Conservation (phyloP, 164 flowering plant genomes). For the Annona cherimola region DNA sequence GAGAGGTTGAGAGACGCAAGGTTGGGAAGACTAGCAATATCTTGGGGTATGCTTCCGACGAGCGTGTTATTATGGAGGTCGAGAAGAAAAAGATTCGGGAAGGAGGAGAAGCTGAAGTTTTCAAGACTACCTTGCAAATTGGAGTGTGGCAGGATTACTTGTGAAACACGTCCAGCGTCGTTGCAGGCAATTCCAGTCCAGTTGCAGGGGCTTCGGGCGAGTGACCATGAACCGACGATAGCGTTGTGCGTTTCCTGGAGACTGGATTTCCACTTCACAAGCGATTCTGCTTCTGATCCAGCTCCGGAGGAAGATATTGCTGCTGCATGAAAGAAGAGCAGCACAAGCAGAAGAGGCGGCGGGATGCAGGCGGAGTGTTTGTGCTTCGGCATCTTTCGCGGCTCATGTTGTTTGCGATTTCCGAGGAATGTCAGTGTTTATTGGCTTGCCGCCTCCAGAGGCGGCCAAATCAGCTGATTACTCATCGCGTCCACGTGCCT, state of each 20-base stretch:
- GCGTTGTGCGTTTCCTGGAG: not conserved
- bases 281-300: slow-evolving; percentile 5
- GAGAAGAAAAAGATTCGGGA: slow-evolving; percentile 19
- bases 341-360: not conserved
- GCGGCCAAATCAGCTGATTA: not conserved
- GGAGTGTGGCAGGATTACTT: slow-evolving; percentile 8
- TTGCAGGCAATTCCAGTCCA: slow-evolving; percentile 23
- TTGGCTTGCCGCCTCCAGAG: not conserved
- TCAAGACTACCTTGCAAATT: slow-evolving; percentile 14
- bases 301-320: not conserved
- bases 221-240: slow-evolving; percentile 5
- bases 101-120: slow-evolving; percentile 17
- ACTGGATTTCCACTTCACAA: slow-evolving; percentile 5
- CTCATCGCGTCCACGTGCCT: not conserved
- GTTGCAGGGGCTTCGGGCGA: slow-evolving; percentile 7
- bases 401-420: not conserved
- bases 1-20: slow-evolving; percentile 23
- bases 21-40: slow-evolving; percentile 16
- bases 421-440: not conserved
- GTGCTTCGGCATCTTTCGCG: not conserved
- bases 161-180: slow-evolving; percentile 4
- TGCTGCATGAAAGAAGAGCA: not conserved
- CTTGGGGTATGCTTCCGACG: slow-evolving; percentile 16
- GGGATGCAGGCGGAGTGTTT: not conserved
- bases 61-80: slow-evolving; percentile 9